phyloP scores from a whole-genome alignment of 1,284 basidiomycete species.

The Pseudozyma flocculosa region DNA sequence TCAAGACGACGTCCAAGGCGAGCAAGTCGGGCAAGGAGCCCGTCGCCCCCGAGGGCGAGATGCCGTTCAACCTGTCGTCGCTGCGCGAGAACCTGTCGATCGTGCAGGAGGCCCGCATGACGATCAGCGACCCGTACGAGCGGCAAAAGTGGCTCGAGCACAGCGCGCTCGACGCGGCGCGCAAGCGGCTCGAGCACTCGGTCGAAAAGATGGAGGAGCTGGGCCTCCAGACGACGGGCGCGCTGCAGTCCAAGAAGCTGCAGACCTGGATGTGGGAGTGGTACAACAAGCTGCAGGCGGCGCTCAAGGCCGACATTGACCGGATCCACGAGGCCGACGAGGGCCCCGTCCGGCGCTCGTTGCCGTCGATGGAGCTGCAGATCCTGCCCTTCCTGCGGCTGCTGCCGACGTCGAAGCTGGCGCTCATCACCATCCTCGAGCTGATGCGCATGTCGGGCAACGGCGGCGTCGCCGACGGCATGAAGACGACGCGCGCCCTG shows the following conservation, averaged over 20 bases:
- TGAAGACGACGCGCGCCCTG: conserved; percentile 85
- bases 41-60: conserved; percentile 18
- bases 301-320: conserved; percentile 34
- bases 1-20: conserved; percentile 26
- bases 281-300: conserved; percentile 46
- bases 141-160: conserved; percentile 56
- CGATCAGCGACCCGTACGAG: conserved; percentile 45
- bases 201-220: conserved; percentile 44
- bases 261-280: conserved; percentile 57
- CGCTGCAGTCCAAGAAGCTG: conserved; percentile 42
- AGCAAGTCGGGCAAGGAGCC: conserved; percentile 22
- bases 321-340: conserved; percentile 12
- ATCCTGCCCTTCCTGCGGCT: conserved; percentile 70
- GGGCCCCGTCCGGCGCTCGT: background rate
- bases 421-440: conserved; percentile 86
- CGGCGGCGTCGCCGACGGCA: conserved; percentile 77
- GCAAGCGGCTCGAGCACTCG: conserved; percentile 46
- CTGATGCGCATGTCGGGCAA: conserved; percentile 79
- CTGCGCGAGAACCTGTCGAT: conserved; percentile 49
- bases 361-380: conserved; percentile 33
- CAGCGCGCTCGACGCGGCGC: conserved; percentile 50
- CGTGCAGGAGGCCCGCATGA: conserved; percentile 42
- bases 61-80: conserved; percentile 48
- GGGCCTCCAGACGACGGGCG: conserved; percentile 37
- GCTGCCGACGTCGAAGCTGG: conserved; percentile 75